phyloP scores from a whole-genome alignment of 2,329 filamentous ascomycete genomes.

The Colletotrichum tofieldiae region DNA sequence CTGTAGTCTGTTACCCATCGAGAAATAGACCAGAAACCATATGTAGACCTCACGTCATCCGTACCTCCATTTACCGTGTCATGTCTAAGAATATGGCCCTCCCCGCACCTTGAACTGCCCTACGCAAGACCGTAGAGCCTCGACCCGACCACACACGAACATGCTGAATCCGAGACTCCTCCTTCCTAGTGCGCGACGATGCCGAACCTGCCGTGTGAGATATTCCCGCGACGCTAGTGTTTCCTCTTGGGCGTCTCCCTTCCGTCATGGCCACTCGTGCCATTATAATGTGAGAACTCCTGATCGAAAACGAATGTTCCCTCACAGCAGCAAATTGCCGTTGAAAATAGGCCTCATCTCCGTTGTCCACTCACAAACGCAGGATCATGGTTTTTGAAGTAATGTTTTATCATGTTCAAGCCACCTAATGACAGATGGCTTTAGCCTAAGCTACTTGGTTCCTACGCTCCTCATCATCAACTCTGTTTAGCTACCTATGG shows the following conservation, averaged over 20 bases:
- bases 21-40: background rate
- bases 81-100: background rate
- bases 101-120: background rate
- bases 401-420: slow-evolving; percentile 42
- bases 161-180: background rate
- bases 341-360: background rate
- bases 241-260: slow-evolving; percentile 32
- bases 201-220: slow-evolving; percentile 14
- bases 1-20: background rate
- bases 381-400: slow-evolving; percentile 8
- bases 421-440: slow-evolving; percentile 39
- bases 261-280: slow-evolving; percentile 24
- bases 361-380: background rate
- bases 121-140: background rate
- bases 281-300: background rate
- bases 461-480: slow-evolving; percentile 25
- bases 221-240: slow-evolving; percentile 26
- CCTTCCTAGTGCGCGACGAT: slow-evolving; percentile 3
- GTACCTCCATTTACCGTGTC: background rate
- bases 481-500: slow-evolving; percentile 23
- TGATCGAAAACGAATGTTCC: background rate
- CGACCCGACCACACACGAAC: slow-evolving; percentile 2
- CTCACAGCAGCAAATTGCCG: background rate
- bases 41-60: slow-evolving; percentile 1
- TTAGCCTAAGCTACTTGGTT: slow-evolving; percentile 33